phyloP scores from a whole-genome alignment of 2,329 filamentous ascomycete genomes.

The Colletotrichum aenigma region DNA sequence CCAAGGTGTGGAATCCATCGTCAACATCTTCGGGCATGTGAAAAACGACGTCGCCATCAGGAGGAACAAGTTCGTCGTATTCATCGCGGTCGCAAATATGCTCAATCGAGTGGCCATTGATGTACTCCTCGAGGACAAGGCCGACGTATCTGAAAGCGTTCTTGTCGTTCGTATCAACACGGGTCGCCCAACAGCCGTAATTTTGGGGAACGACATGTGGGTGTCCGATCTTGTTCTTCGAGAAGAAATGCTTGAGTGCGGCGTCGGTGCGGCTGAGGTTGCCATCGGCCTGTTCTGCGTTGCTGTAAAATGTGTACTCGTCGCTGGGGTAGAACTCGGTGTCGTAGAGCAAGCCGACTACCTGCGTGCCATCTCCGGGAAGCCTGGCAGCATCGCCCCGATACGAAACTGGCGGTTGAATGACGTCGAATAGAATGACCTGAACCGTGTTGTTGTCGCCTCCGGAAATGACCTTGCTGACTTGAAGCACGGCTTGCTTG shows the following conservation, averaged over 20 bases:
- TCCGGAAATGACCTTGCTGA: not conserved
- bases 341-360: not conserved
- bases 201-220: not conserved
- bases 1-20: not conserved
- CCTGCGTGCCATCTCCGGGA: not conserved
- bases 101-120: not conserved
- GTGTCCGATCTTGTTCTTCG: not conserved
- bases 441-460: not conserved
- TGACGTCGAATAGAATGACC: accelerated
- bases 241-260: not conserved
- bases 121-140: not conserved
- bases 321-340: not conserved
- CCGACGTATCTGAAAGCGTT: not conserved
- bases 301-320: not conserved
- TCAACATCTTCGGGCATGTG: not conserved
- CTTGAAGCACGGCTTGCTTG: not conserved
- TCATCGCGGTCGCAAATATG: not conserved
- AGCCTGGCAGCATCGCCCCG: not conserved
- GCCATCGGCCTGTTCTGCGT: not conserved
- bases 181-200: not conserved
- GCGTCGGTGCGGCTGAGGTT: not conserved
- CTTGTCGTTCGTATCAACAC: not conserved
- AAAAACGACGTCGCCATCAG: not conserved
- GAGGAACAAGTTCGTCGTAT: not conserved
- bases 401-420: not conserved